Evolutionary conservation across 495 filamentous ascomycete species (phyloP), one percentile per base, ranked within the genome.

Genomic region (Pyronema omphalodes): DNA sequence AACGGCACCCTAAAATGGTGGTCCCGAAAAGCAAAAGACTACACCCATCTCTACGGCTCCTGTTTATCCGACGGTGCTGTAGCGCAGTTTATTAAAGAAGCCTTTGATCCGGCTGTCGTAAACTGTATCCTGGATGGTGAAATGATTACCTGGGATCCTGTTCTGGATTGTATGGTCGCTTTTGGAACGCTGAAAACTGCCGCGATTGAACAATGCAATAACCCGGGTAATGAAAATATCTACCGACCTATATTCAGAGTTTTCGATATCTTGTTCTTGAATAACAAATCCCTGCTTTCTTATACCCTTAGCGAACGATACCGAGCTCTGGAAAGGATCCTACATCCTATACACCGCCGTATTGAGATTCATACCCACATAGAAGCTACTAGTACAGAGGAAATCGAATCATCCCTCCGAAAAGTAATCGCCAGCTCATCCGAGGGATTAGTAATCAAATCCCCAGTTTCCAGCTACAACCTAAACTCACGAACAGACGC

Each of bases 111-210:
- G 6, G 78, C 80, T 0, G 88, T 96, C 7, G 15, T 6, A 9
- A 86, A 87, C 62, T 74, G 95, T 60, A 93, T 98, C 34, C 72
- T 98, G 2, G 91, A 98, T 60, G 91, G 91, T 8, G 91, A 98
- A 67, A 98, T 98, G 91, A 85, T 98, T 51, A 94, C 88, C 7
- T 98, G 93, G 93, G 87, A 96, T 65, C 80, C 86, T n/a, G 80
- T 83, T 48, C 70, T 84, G 49, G 81, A 94, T 67, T 79, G 79
- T 50, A 83, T 88, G 40, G 81, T 94, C 37, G 80, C 82, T 2
- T 98, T 98, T 61, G 91, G 91, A 6, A 93, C 86, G 0, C 72
- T 98, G 29, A 98, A 98, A 67, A 88, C 86, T 7, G 91, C 89
- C 7, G 93, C 89, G 0, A 61, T 94, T 17, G 79, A 79, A 0